phyloP scores from a whole-genome alignment of 2,329 filamentous ascomycete genomes.

The Trichoderma sp. region DNA sequence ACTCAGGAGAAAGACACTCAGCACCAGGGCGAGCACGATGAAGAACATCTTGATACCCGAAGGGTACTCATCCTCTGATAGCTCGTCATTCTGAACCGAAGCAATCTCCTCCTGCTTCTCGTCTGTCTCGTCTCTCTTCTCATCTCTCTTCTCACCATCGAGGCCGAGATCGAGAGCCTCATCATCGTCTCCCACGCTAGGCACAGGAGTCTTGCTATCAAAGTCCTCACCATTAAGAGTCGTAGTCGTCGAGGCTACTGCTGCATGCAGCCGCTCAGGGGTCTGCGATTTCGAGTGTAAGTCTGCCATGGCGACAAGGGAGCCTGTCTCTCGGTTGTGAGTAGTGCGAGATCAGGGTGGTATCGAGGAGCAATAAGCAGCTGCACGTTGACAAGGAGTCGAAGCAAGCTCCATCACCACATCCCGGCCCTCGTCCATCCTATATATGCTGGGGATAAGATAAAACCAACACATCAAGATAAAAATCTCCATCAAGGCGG shows the following conservation, averaged over 20 bases:
- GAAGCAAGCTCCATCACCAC: not conserved
- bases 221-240: conserved; percentile 34
- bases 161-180: conserved; percentile 19
- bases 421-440: not conserved
- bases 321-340: not conserved
- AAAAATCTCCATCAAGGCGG: conserved; percentile 8
- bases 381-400: conserved; percentile 8
- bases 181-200: not conserved
- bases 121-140: not conserved
- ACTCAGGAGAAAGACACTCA: conserved; percentile 52
- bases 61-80: conserved; percentile 42
- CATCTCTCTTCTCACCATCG: not conserved
- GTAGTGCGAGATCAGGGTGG: not conserved
- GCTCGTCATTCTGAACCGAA: conserved; percentile 23
- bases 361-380: not conserved
- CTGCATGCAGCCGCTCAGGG: not conserved
- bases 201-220: conserved; percentile 29
- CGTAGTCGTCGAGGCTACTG: conserved; percentile 32
- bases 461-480: not conserved
- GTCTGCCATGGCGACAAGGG: conserved; percentile 8
- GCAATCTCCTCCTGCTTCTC: not conserved
- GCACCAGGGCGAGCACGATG: conserved; percentile 49
- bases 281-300: not conserved
- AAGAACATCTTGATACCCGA: conserved; percentile 41
- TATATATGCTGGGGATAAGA: conserved; percentile 3